Conservation (phyloP, 805 yeast species). For the Millerozyma miso region DNA sequence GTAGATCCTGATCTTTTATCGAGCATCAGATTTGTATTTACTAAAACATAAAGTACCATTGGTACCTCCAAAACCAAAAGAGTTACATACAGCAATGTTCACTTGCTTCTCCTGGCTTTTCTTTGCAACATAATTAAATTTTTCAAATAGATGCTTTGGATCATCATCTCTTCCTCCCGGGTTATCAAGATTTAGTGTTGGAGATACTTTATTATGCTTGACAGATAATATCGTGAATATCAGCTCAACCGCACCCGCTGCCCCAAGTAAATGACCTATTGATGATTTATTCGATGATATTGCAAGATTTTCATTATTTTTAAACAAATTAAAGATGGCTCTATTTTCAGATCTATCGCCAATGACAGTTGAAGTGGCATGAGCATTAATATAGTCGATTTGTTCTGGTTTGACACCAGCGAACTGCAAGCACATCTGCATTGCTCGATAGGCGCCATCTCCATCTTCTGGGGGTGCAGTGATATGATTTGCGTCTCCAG, state of each 20-base stretch:
- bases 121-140: slow-evolving; percentile 57
- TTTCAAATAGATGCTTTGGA: slow-evolving; percentile 35
- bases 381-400: slow-evolving; percentile 86
- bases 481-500: slow-evolving; percentile 89
- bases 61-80: slow-evolving; percentile 98
- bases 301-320: slow-evolving; percentile 30
- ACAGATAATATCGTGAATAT: slow-evolving; percentile 73
- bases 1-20: too few relatives aligned
- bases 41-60: slow-evolving; percentile 68
- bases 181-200: slow-evolving; percentile 66
- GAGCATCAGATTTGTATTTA: slow-evolving; percentile 9
- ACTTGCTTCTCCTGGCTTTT: slow-evolving; percentile 37
- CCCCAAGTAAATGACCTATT: slow-evolving; percentile 91
- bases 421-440: slow-evolving; percentile 65
- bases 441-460: slow-evolving; percentile 78
- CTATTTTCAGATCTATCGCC: slow-evolving; percentile 87
- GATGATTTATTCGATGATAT: slow-evolving; percentile 88
- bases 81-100: slow-evolving; percentile 70
- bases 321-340: slow-evolving; percentile 61
- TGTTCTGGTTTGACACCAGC: slow-evolving; percentile 45
- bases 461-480: slow-evolving; percentile 88
- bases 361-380: slow-evolving; percentile 87
- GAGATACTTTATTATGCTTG: slow-evolving; percentile 58
- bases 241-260: slow-evolving; percentile 93
- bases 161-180: slow-evolving; percentile 50